phyloP scores from a whole-genome alignment of 768 basidiomycete species.

The Lentinula detonsa region DNA sequence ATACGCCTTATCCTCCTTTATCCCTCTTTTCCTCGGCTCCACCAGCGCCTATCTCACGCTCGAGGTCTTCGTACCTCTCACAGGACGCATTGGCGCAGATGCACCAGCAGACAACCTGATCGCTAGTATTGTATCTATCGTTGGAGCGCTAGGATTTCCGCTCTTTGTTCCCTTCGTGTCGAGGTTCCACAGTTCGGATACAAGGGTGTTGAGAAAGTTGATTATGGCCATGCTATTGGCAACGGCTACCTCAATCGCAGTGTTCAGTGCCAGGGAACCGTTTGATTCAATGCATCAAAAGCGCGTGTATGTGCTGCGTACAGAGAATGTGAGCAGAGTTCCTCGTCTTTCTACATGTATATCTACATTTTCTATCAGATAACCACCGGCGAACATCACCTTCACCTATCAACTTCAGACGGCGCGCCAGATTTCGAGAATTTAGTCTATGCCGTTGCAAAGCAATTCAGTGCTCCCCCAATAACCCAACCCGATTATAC shows the following conservation, averaged over 20 bases:
- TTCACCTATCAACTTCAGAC: conserved; percentile 82
- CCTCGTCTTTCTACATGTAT: neutral
- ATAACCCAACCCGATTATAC: neutral
- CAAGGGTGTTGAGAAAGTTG: neutral
- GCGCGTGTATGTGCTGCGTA: conserved; percentile 74
- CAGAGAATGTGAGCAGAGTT: conserved; percentile 62
- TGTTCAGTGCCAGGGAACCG: conserved; percentile 53
- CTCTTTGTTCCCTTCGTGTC: conserved; percentile 63
- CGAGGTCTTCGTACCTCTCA: conserved; percentile 88
- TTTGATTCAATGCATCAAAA: conserved; percentile 89
- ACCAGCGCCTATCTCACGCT: neutral
- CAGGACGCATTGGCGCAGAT: conserved; percentile 75
- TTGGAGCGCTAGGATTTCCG: conserved; percentile 54
- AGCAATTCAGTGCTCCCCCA: conserved; percentile 40
- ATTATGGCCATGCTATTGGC: conserved; percentile 40
- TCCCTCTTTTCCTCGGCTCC: neutral
- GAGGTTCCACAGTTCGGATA: conserved; percentile 35
- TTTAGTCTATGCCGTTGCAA: conserved; percentile 57
- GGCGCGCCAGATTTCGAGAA: conserved; percentile 68
- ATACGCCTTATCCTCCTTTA: neutral
- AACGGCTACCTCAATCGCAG: conserved; percentile 46
- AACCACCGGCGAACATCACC: conserved; percentile 60
- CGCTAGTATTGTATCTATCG: conserved; percentile 61
- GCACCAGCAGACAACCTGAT: conserved; percentile 89
- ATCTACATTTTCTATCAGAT: conserved; percentile 36